Evolutionary conservation across 768 basidiomycete species (phyloP).

Genomic region (Collybiopsis luxurians): DNA sequence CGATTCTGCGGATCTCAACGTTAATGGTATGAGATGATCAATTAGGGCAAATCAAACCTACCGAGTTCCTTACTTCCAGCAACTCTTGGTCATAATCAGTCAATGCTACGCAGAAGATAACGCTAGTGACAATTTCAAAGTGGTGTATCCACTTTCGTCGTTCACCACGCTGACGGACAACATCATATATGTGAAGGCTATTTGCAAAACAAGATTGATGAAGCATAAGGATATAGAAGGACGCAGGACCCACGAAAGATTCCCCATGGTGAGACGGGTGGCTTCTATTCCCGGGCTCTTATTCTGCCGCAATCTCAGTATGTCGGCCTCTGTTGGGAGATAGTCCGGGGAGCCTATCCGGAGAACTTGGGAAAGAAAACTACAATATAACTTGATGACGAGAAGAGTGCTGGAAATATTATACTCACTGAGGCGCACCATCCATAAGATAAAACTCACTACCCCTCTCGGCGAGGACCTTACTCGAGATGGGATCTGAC

Average conservation of each 20-base stretch:
- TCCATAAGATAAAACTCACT: conserved; percentile 94
- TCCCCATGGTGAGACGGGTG: conserved; percentile 75
- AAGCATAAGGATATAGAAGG: not conserved
- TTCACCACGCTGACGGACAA: conserved; percentile 54
- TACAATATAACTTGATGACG: not conserved
- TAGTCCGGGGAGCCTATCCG: conserved; percentile 83
- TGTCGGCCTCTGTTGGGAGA: conserved; percentile 81
- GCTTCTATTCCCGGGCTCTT: conserved; percentile 90
- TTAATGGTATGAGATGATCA: conserved; percentile 4
- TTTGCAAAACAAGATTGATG: not conserved
- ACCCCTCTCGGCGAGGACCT: conserved; percentile 51
- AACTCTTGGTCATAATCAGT: conserved; percentile 76
- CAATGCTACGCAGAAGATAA: conserved; percentile 71
- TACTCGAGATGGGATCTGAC: conserved; percentile 44
- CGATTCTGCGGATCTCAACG: conserved; percentile 52
- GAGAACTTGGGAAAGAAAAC: conserved; percentile 84
- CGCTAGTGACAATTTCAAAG: conserved; percentile 63
- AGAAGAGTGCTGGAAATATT: not conserved
- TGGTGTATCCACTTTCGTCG: conserved; percentile 49
- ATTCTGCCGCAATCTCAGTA: conserved; percentile 81
- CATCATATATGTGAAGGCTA: conserved; percentile 71
- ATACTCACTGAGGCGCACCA: conserved; percentile 85
- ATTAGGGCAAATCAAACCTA: conserved; percentile 36
- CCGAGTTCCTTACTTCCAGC: conserved; percentile 63
- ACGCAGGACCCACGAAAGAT: conserved; percentile 48